Percentiles rank a stretch among this genome's conserved stretches.
These are phyloP conservation scores for Ciborinia camelliae DNA, from an alignment of 2,329 filamentous ascomycete genomes.

Conservation along the genomic window DNA sequence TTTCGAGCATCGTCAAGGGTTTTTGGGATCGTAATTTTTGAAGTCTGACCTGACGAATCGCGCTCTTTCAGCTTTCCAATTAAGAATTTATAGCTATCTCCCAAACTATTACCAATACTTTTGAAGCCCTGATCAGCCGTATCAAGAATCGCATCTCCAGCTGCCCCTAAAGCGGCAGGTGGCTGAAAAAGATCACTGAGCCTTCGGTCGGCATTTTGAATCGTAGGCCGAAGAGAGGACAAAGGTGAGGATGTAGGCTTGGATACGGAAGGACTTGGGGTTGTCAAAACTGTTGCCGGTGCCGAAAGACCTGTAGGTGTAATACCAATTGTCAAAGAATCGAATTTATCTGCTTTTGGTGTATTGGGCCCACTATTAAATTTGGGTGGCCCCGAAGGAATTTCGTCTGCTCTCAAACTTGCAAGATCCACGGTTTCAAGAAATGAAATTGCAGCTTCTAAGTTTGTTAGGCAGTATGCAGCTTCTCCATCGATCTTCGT, in stretches of 20 bases:
- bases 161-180: constrained; percentile 75
- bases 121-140: constrained; percentile 91
- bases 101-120: constrained; percentile 84
- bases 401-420: constrained; percentile 77
- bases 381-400: constrained; percentile 64
- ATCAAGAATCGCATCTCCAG: constrained; percentile 78
- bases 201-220: constrained; percentile 62
- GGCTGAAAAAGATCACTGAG: constrained; percentile 84
- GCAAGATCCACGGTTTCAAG: constrained; percentile 92
- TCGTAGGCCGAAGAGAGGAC: constrained; percentile 35
- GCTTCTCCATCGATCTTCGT: constrained; percentile 88
- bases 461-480: constrained; percentile 92
- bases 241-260: constrained; percentile 33
- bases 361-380: constrained; percentile 47
- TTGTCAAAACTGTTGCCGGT: constrained; percentile 28
- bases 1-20: constrained; percentile 91
- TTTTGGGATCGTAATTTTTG: constrained; percentile 66
- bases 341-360: constrained; percentile 39
- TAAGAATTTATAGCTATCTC: constrained; percentile 90
- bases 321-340: constrained; percentile 33
- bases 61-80: constrained; percentile 82
- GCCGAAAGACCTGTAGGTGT: constrained; percentile 35
- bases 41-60: constrained; percentile 46
- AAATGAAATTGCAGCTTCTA: constrained; percentile 93
- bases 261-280: constrained; percentile 37